Base-by-base conservation (phyloP, 192 early-diverging fungal genomes). In the Coemansia interrupta region DNA sequence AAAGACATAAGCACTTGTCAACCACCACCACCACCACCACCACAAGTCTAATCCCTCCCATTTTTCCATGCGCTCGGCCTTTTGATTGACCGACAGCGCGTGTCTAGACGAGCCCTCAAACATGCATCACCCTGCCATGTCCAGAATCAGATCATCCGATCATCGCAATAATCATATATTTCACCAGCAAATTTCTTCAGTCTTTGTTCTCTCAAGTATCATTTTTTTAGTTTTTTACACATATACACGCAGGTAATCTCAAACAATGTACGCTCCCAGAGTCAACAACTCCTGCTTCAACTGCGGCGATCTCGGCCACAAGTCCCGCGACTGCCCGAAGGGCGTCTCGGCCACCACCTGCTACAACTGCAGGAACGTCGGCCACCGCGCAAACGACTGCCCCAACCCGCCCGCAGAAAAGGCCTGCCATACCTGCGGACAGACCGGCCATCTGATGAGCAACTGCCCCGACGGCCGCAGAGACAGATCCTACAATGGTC, bases 311-410 rank as follows among this genome's bases (percentile, higher is more conserved):
- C n/a, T 48, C 14, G 82, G 81, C 14, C 83, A 85, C 50, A 51
- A 78, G 6, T 73, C 80, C 15, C 80, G 82, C 29, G 66, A 59
- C 9, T 85, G 83, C 60, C 68, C 81, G 20, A 45, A 58, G 18
- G 72, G 70, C 8, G 64, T 52, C n/a, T 62, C 55, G 13, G 78
- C 72, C 41, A 55, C 54, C 12, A 54, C 38, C 14, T 85, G 84
- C 77, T 81, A 82, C 72, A 81, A 82, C 73, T 85, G 84, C 63
- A 30, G 58, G 3, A 19, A 68, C 38, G 60, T 54, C 2, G 83
- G 82, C n/a, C 83, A 85, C 62, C 49, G 66, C 15, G 69, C 73
- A 41, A 55, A 40, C 22, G 65, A 72, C 8, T 85, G 83, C 66
- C 18, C 64, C 22, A 68, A 78, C 39, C 65, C 58, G 17, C 48